These are phyloP conservation scores for Hawksworthiomyces lignivorus DNA, from an alignment of 2,329 filamentous ascomycete genomes.

Conservation along the genomic window DNA sequence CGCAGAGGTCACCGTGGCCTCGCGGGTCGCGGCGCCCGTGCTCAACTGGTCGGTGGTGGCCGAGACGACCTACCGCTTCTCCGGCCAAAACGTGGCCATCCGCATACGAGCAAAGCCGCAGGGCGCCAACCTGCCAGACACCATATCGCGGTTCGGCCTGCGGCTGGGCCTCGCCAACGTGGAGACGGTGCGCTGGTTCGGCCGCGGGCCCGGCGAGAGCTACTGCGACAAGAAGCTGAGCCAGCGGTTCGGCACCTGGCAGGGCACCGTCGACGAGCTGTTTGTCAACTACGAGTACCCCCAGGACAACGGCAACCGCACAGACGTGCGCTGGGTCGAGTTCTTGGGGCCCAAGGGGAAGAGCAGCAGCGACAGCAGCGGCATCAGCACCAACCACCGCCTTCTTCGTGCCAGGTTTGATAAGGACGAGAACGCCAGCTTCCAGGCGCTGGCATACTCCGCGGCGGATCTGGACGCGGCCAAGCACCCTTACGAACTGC, in stretches of 20 bases:
- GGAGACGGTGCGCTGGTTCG: slow-evolving; percentile 51
- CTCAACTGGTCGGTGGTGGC: slow-evolving; percentile 52
- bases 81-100: slow-evolving; percentile 38
- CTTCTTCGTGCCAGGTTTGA: slow-evolving; percentile 39
- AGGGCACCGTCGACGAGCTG: slow-evolving; percentile 39
- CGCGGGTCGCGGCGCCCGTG: slow-evolving; percentile 53
- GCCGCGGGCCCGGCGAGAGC: slow-evolving; percentile 57
- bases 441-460: slow-evolving; percentile 49
- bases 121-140: slow-evolving; percentile 43
- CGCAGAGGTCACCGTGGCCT: slow-evolving; percentile 38
- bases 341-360: no score
- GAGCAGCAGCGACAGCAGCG: no score
- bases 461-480: slow-evolving; percentile 45
- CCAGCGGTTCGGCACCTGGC: slow-evolving; percentile 50
- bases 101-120: slow-evolving; percentile 39
- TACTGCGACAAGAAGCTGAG: slow-evolving; percentile 60
- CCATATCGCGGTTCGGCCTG: slow-evolving; percentile 57
- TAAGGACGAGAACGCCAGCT: slow-evolving; percentile 30
- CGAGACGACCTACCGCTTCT: slow-evolving; percentile 48
- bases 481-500: slow-evolving; percentile 54
- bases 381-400: slow-evolving; percentile 10
- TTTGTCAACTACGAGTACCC: slow-evolving; percentile 59
- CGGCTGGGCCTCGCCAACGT: slow-evolving; percentile 35
- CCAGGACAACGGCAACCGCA: slow-evolving; percentile 59
- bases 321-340: slow-evolving; percentile 54